These are phyloP conservation scores for Ogataea populi-albae DNA, from an alignment of 805 yeast species.

Conservation along the genomic window DNA sequence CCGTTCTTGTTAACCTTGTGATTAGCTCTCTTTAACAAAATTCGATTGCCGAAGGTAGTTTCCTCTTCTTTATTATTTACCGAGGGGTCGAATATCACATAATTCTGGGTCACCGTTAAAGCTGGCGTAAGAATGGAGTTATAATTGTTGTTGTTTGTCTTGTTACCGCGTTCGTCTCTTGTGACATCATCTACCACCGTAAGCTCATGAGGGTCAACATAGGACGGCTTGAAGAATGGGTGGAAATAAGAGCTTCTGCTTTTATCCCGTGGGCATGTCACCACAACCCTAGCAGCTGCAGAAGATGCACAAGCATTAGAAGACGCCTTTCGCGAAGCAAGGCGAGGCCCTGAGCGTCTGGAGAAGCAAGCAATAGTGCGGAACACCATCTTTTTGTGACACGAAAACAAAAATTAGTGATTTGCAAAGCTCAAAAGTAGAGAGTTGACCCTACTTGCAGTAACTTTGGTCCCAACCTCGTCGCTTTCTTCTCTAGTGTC, in stretches of 20 bases:
- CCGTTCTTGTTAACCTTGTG: constrained; percentile 30
- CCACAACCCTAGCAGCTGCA: constrained; percentile 6
- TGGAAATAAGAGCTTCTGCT: constrained; percentile 14
- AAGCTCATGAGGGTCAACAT: constrained; percentile 29
- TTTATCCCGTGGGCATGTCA: constrained; percentile 1
- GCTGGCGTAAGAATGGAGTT: constrained; percentile 26
- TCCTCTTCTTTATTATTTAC: constrained; percentile 17
- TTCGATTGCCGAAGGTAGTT: constrained; percentile 13
- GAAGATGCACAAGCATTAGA: constrained; percentile 10
- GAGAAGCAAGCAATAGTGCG: constrained; percentile 29
- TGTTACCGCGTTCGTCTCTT: constrained; percentile 12
- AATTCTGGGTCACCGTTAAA: constrained; percentile 28
- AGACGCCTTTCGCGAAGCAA: constrained; percentile 10
- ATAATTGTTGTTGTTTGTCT: constrained; percentile 20
- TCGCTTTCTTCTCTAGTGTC: too few species aligned
- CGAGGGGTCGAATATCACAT: constrained; percentile 27
- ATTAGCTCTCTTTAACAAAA: constrained; percentile 24
- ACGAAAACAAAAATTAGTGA: too few species aligned
- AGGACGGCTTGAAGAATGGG: constrained; percentile 37
- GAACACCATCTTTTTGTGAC: constrained; percentile 30
- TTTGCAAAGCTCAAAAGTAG: too few species aligned
- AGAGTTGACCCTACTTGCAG: too few species aligned
- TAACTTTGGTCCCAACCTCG: too few species aligned
- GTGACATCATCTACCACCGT: constrained; percentile 29
- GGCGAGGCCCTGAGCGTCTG: constrained; percentile 21